phyloP scores from a whole-genome alignment of 2,329 filamentous ascomycete species.

The Neoarthrinium moseri region DNA sequence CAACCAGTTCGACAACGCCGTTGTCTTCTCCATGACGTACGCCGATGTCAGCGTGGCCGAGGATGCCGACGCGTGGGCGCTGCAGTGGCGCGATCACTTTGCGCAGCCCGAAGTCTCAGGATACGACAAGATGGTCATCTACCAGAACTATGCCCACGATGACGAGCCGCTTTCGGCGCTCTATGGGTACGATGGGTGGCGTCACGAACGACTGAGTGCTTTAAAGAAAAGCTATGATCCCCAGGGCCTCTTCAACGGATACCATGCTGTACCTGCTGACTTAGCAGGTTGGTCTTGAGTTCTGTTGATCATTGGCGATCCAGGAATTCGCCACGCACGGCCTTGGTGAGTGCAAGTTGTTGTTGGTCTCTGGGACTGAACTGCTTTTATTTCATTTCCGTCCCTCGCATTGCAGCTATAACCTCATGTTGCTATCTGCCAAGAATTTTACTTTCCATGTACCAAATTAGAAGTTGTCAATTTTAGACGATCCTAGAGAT shows the following conservation, averaged over 20 bases:
- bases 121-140: neutral
- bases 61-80: neutral
- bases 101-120: neutral
- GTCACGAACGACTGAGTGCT: neutral
- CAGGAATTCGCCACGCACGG: no score
- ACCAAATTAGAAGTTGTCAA: no score
- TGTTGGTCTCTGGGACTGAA: no score
- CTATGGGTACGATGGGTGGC: slow-evolving; percentile 1
- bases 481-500: no score
- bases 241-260: neutral
- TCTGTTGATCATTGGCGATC: no score
- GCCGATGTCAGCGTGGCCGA: neutral
- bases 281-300: neutral
- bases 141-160: neutral
- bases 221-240: slow-evolving; percentile 5
- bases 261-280: neutral
- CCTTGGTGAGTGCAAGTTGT: no score
- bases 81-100: neutral
- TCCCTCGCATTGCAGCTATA: no score
- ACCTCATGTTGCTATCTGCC: no score
- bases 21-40: neutral
- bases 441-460: no score
- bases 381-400: no score
- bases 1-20: neutral
- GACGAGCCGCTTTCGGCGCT: slow-evolving; percentile 1